These are phyloP conservation scores for Boletus patriciae DNA, from an alignment of 768 basidiomycete species.

Conservation along the genomic window DNA sequence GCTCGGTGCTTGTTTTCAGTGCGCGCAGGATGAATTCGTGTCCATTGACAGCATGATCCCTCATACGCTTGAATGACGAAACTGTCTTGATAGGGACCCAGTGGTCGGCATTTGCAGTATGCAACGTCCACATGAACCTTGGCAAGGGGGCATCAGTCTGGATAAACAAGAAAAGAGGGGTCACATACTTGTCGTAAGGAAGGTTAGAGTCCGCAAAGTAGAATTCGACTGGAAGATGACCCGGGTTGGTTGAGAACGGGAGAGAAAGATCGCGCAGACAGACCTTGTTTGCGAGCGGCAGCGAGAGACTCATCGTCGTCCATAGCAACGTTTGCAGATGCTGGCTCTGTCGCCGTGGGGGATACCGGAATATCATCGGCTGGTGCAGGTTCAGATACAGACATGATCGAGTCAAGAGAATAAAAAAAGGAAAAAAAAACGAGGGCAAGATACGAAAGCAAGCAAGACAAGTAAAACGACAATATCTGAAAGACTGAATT, in stretches of 20 bases:
- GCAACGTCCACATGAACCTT: conserved; percentile 94
- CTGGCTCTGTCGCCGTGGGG: neutral
- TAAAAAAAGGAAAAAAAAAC: neutral
- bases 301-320: conserved; percentile 43
- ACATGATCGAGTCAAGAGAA: conserved; percentile 20
- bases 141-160: neutral
- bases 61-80: conserved; percentile 95
- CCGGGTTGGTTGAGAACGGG: neutral
- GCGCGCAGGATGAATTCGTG: conserved; percentile 68
- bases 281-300: conserved; percentile 58
- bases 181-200: conserved; percentile 76
- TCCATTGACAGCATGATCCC: conserved; percentile 61
- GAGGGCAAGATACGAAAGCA: neutral
- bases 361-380: neutral
- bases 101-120: conserved; percentile 77
- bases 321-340: conserved; percentile 17
- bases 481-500: neutral
- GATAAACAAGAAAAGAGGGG: neutral
- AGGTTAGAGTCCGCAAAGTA: conserved; percentile 98
- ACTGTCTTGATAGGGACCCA: conserved; percentile 90
- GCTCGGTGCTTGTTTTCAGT: conserved; percentile 50
- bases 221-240: conserved; percentile 70
- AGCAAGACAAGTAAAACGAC: neutral
- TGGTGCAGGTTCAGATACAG: conserved; percentile 14
- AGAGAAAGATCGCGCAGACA: conserved; percentile 16